These are phyloP conservation scores for Saccharomycopsis javanensis DNA, from an alignment of 805 yeast genomes.

Conservation along the genomic window DNA sequence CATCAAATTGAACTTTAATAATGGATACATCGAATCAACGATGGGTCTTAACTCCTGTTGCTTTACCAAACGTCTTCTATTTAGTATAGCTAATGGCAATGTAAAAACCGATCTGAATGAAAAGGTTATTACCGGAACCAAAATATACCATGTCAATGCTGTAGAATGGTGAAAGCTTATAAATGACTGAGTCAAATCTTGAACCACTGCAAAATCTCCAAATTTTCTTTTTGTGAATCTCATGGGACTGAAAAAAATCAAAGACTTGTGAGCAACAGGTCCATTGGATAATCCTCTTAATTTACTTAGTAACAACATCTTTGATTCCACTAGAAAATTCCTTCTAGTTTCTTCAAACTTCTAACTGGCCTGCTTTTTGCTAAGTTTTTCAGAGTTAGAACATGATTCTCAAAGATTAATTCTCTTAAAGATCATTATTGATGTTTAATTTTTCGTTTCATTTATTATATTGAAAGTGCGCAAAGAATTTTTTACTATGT, in stretches of 20 bases:
- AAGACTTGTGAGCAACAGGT: not conserved
- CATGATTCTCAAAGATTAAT: too few species aligned
- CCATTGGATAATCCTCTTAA: not conserved
- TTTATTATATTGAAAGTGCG: not conserved
- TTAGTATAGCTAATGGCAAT: slow-evolving; percentile 66
- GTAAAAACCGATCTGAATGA: slow-evolving; percentile 58
- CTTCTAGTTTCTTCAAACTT: too few species aligned
- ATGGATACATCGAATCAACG: slow-evolving; percentile 65
- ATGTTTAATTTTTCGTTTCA: not conserved
- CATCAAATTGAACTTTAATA: slow-evolving; percentile 44
- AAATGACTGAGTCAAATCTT: slow-evolving; percentile 26
- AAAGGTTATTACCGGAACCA: slow-evolving; percentile 68
- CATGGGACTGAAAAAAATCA: not conserved
- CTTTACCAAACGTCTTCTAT: slow-evolving; percentile 55
- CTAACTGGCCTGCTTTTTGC: too few species aligned
- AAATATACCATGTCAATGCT: slow-evolving; percentile 74
- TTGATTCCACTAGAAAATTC: too few species aligned
- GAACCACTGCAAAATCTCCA: slow-evolving; percentile 6
- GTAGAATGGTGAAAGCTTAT: slow-evolving; percentile 42
- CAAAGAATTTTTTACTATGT: not conserved
- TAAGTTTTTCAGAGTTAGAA: too few species aligned
- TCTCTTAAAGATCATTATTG: not conserved
- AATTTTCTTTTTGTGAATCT: not conserved
- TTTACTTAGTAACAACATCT: not conserved
- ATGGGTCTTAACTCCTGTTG: slow-evolving; percentile 69